phyloP scores from a whole-genome alignment of 2,329 filamentous ascomycete species.

The Alternaria gansuensis region DNA sequence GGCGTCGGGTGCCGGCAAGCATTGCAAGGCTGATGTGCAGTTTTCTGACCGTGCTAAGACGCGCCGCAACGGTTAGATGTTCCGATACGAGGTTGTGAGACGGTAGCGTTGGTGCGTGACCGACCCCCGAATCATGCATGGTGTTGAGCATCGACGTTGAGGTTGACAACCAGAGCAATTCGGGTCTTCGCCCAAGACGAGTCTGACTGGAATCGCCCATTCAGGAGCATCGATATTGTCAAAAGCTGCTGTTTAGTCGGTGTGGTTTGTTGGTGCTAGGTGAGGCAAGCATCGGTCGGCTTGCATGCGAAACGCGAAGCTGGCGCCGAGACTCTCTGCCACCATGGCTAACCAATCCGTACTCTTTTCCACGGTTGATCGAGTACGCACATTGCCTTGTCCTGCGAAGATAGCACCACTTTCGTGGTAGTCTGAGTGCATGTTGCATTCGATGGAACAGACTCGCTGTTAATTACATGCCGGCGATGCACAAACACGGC shows the following conservation, averaged over 20 bases:
- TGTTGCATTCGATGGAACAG: neutral
- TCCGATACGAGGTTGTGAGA: slow-evolving; percentile 15
- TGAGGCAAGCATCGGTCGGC: slow-evolving; percentile 13
- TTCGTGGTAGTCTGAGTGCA: too few species aligned
- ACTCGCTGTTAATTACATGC: neutral
- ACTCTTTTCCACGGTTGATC: neutral
- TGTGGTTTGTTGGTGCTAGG: slow-evolving; percentile 9
- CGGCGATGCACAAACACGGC: neutral
- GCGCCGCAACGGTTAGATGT: slow-evolving; percentile 13
- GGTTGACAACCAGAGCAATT: neutral
- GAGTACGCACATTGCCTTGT: neutral
- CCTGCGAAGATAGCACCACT: neutral
- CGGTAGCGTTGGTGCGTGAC: slow-evolving; percentile 6
- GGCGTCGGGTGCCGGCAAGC: slow-evolving; percentile 6
- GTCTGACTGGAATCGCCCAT: neutral
- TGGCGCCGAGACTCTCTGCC: slow-evolving; percentile 14
- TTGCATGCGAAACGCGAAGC: slow-evolving; percentile 18
- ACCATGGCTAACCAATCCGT: neutral
- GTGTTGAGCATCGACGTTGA: neutral
- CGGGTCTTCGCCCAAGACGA: neutral
- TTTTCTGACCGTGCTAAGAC: slow-evolving; percentile 12
- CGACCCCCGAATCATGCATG: neutral
- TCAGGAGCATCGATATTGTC: neutral
- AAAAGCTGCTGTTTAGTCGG: neutral
- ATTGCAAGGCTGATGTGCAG: slow-evolving; percentile 14